A percentile compares a stretch with the other conserved stretches of the same genome.
Conservation (phyloP, 2,329 filamentous ascomycete genomes). For the Claviceps purpurea region DNA sequence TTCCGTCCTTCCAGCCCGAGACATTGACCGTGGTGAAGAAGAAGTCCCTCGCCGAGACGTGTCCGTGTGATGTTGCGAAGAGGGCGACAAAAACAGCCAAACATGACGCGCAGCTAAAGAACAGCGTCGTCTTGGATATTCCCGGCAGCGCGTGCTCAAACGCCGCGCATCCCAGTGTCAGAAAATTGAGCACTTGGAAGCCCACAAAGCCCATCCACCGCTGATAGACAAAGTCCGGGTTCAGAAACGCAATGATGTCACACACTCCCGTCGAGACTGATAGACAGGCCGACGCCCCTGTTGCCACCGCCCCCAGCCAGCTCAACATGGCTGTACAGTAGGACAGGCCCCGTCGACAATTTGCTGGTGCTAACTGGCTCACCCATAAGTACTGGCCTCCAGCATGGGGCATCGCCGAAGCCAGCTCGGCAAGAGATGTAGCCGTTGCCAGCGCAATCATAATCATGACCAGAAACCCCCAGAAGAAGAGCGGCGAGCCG, state of each 20-base stretch:
- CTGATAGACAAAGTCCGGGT: constrained; percentile 13
- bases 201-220: constrained; percentile 16
- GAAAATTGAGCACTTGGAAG: constrained; percentile 14
- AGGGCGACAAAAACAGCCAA: constrained; percentile 13
- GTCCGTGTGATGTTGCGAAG: constrained; percentile 12
- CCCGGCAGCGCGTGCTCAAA: constrained; percentile 14
- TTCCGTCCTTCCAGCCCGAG: constrained; percentile 14
- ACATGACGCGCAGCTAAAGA: constrained; percentile 14
- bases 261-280: constrained; percentile 12
- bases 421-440: constrained; percentile 15
- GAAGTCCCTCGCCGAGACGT: constrained; percentile 10
- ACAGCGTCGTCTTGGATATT: constrained; percentile 14
- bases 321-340: constrained; percentile 14
- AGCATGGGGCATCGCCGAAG: constrained; percentile 16
- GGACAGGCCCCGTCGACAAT: constrained; percentile 9
- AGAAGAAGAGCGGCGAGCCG: constrained; percentile 14
- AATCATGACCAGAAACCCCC: constrained; percentile 14
- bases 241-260: constrained; percentile 11
- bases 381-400: constrained; percentile 18
- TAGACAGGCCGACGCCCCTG: constrained; percentile 13
- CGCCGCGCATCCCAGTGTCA: constrained; percentile 9
- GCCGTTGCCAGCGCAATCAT: constrained; percentile 14
- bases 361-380: constrained; percentile 10
- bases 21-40: constrained; percentile 12
- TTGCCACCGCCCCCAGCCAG: constrained; percentile 15